These are phyloP conservation scores for Curvularia spicifera DNA, from an alignment of 2,329 filamentous ascomycete species.

Conservation along the genomic window DNA sequence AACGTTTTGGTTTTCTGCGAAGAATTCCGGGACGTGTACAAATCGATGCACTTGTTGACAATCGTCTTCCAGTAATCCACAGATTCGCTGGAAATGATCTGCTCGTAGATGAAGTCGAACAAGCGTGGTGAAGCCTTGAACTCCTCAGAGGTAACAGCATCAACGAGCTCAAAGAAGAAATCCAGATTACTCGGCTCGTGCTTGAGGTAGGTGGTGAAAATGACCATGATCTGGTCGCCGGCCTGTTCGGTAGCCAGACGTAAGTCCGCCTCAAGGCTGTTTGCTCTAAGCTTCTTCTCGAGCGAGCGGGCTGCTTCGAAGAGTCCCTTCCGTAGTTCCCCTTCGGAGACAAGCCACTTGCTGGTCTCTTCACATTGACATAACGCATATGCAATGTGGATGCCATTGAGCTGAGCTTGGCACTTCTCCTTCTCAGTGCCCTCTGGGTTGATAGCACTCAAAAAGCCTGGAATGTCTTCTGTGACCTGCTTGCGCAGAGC, in stretches of 20 bases:
- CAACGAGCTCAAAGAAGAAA: conserved; percentile 82
- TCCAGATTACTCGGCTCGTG: conserved; percentile 79
- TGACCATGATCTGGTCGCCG: conserved; percentile 82
- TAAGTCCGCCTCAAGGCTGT: conserved; percentile 72
- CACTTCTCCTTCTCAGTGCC: conserved; percentile 70
- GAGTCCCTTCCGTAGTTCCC: conserved; percentile 64
- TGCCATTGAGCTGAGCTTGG: conserved; percentile 81
- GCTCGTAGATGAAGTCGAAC: conserved; percentile 80
- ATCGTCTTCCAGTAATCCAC: conserved; percentile 85
- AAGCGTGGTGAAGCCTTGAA: conserved; percentile 78
- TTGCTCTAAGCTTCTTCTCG: conserved; percentile 73
- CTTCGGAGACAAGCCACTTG: conserved; percentile 68
- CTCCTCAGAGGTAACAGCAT: conserved; percentile 81
- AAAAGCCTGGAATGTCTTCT: conserved; percentile 73
- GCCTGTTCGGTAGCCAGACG: conserved; percentile 88
- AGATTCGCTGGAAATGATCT: conserved; percentile 83
- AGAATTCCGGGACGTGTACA: conserved; percentile 78
- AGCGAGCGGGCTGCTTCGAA: conserved; percentile 75
- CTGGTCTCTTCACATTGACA: conserved; percentile 69
- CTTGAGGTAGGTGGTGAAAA: conserved; percentile 81
- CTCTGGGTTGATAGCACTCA: conserved; percentile 70
- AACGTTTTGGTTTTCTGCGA: conserved; percentile 94
- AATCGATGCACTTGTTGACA: conserved; percentile 83
- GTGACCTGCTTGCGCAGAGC: conserved; percentile 76
- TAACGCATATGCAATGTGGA: conserved; percentile 83